phyloP scores from a whole-genome alignment of 768 basidiomycete species.

The Cantharellus cinnabarinus region DNA sequence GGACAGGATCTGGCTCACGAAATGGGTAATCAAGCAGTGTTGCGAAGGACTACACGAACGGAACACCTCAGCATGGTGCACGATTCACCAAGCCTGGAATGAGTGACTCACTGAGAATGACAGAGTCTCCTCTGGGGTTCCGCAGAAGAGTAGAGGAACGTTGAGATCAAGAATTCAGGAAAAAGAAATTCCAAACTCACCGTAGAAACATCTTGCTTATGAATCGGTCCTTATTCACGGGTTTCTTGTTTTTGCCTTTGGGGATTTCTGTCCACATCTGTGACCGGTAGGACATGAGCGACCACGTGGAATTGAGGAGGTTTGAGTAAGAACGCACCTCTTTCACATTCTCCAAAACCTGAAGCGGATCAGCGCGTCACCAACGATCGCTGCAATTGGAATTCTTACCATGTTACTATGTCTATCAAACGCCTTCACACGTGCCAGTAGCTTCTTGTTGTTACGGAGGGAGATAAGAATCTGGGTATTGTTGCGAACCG shows the following conservation, averaged over 20 bases:
- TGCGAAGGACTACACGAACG: slow-evolving; percentile 10
- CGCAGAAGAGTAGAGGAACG: slow-evolving; percentile 6
- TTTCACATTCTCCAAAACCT: slow-evolving; percentile 97
- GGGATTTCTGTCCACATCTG: slow-evolving; percentile 99
- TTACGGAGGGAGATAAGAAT: slow-evolving; percentile 92
- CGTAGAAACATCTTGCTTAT: slow-evolving; percentile 98
- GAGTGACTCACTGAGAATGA: slow-evolving; percentile 57
- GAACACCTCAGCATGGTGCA: not conserved
- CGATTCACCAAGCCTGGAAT: not conserved
- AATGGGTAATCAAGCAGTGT: slow-evolving; percentile 10
- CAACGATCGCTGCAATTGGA: not conserved
- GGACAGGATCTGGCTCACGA: too few relatives aligned
- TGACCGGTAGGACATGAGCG: slow-evolving; percentile 3
- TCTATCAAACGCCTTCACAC: slow-evolving; percentile 96
- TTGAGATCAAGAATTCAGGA: not conserved
- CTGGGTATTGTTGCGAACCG: slow-evolving; percentile 93
- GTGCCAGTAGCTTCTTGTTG: slow-evolving; percentile 90
- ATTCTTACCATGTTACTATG: slow-evolving; percentile 89
- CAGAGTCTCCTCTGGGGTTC: slow-evolving; percentile 68
- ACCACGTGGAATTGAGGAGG: not conserved
- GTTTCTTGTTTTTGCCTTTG: slow-evolving; percentile 97
- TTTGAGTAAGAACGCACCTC: slow-evolving; percentile 36
- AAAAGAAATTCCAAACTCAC: slow-evolving; percentile 21
- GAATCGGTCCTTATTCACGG: slow-evolving; percentile 97
- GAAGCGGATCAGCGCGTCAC: not conserved